phyloP scores from a whole-genome alignment of 176 grass and related monocot species.

The Paspalum vaginatum region DNA sequence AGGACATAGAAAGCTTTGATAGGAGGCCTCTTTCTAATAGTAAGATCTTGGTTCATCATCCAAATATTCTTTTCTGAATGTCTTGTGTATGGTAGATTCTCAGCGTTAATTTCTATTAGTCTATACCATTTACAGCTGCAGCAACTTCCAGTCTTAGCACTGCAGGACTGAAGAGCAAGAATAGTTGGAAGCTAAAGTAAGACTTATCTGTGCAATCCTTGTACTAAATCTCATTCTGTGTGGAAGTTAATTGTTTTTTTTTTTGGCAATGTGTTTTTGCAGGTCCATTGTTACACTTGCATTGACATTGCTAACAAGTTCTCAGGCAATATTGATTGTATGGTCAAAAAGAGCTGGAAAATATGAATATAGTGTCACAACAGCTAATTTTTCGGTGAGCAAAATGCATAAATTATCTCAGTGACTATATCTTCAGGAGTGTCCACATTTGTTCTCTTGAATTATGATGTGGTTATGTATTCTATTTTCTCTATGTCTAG shows the following conservation, averaged over 20 bases:
- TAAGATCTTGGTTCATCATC: slow-evolving; percentile 49
- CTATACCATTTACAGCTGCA: slow-evolving; percentile 34
- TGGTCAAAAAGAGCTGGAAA: slow-evolving; percentile 90
- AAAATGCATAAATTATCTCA: slow-evolving; percentile 19
- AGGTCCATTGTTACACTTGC: slow-evolving; percentile 80
- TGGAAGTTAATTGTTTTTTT: slow-evolving; percentile 30
- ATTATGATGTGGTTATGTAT: slow-evolving; percentile 12
- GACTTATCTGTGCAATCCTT: slow-evolving; percentile 26
- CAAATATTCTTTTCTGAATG: neutral
- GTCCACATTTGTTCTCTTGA: slow-evolving; percentile 8
- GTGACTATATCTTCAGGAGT: neutral
- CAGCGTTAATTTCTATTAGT: neutral
- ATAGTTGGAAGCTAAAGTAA: slow-evolving; percentile 94
- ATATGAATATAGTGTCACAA: slow-evolving; percentile 96
- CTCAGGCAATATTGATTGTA: slow-evolving; percentile 92
- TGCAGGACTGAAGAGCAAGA: slow-evolving; percentile 53
- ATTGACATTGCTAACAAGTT: slow-evolving; percentile 93
- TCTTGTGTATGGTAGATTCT: neutral
- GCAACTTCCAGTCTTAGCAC: slow-evolving; percentile 29
- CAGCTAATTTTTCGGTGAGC: slow-evolving; percentile 92
- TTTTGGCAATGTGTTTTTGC: slow-evolving; percentile 23
- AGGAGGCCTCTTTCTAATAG: slow-evolving; percentile 57
- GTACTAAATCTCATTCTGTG: slow-evolving; percentile 19
- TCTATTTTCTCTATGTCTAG: slow-evolving; percentile 50
- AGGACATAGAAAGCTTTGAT: slow-evolving; percentile 68